Evolutionary conservation across 176 grass and related monocot genomes (phyloP).

Genomic region (Musa schizocarpa): DNA sequence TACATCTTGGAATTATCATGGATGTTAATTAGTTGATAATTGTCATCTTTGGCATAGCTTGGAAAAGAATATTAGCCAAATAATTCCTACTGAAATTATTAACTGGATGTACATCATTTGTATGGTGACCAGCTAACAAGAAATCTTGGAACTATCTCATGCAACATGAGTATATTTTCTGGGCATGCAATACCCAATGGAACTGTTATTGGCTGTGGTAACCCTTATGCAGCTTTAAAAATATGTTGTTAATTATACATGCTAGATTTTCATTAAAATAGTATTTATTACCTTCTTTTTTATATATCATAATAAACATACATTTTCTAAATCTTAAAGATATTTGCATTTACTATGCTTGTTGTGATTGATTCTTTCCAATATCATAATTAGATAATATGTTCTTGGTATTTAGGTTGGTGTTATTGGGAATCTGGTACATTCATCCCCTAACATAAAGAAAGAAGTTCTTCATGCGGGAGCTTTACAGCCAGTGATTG

Average conservation of each 20-base stretch:
- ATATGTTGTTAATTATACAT: not conserved
- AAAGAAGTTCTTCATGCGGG: constrained; percentile 97
- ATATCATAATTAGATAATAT: not conserved
- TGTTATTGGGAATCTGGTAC: constrained; percentile 97
- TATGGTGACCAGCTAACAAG: not conserved
- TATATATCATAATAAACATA: not conserved
- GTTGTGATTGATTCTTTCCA: not conserved
- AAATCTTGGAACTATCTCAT: not conserved
- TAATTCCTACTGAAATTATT: not conserved
- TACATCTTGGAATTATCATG: not conserved
- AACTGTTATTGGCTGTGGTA: not conserved
- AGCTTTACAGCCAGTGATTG: constrained; percentile 92
- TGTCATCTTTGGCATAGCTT: not conserved
- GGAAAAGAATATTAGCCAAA: not conserved
- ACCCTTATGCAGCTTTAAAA: not conserved
- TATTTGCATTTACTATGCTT: not conserved
- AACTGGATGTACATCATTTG: not conserved
- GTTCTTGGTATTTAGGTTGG: constrained; percentile 55
- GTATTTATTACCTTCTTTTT: not conserved
- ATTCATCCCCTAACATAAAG: constrained; percentile 99
- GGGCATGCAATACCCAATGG: not conserved
- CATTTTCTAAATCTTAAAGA: not conserved
- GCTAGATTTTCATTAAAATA: not conserved
- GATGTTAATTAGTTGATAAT: not conserved
- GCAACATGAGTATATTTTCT: not conserved